Conservation (phyloP, 2,329 filamentous ascomycete genomes). For the Trichoderma cornu-damae region DNA sequence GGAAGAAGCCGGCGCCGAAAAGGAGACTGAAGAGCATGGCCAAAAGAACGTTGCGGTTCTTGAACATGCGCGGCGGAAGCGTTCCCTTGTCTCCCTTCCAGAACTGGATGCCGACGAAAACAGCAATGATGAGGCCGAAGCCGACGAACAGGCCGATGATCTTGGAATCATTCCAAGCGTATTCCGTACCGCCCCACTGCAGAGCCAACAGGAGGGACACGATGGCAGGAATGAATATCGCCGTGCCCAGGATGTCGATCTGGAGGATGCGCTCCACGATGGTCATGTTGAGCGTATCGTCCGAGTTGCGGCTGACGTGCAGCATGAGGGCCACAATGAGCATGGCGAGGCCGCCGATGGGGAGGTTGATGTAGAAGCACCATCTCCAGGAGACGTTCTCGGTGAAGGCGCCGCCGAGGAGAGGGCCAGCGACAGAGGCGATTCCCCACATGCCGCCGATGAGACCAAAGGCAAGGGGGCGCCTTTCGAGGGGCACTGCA, state of each 20-base stretch:
- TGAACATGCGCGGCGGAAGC: constrained; percentile 43
- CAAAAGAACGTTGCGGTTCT: constrained; percentile 37
- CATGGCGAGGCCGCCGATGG: constrained; percentile 45
- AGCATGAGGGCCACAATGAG: constrained; percentile 45
- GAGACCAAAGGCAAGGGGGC: constrained; percentile 50
- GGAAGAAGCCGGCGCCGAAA: constrained; percentile 49
- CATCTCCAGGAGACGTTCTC: constrained; percentile 48
- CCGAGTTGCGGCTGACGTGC: constrained; percentile 35
- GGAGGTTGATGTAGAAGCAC: constrained; percentile 48
- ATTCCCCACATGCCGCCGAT: constrained; percentile 54
- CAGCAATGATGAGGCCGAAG: constrained; percentile 39
- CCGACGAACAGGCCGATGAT: constrained; percentile 50
- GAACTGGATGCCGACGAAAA: constrained; percentile 46
- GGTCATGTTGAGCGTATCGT: constrained; percentile 31
- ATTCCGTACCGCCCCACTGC: constrained; percentile 51
- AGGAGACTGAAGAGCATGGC: constrained; percentile 44
- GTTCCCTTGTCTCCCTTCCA: constrained; percentile 41
- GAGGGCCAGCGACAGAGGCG: constrained; percentile 46
- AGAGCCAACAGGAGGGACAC: constrained; percentile 51
- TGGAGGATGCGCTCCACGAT: constrained; percentile 37
- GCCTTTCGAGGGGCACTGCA: constrained; percentile 47
- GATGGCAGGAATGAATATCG: constrained; percentile 48
- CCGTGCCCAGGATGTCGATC: constrained; percentile 47
- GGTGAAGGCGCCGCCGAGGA: constrained; percentile 48
- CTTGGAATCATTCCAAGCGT: constrained; percentile 45